Evolutionary conservation across 306 rosid species (phyloP), one percentile per base, ranked within the genome.

Genomic region (Trifolium fragiferum): DNA sequence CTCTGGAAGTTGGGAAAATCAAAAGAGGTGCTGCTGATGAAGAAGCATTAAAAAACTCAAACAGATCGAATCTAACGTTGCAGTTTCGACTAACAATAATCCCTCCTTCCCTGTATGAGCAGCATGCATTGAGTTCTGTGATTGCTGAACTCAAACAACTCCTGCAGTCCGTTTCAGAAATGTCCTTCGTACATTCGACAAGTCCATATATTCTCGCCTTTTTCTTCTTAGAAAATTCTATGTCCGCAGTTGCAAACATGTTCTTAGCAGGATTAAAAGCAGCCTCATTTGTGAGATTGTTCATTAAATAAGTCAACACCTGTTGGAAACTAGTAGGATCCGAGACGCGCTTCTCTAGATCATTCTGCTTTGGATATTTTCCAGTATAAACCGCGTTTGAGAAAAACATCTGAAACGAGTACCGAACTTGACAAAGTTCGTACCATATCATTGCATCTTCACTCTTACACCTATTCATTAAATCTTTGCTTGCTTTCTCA

Each of bases 361-460:
- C 8, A 46, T 79, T 73, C 25, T 40, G 55, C 21, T 55, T 18
- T 0, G 90, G 85, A 55, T 49, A 72, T 82, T 81, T 84, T 14
- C 89, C 96, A 0, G 81, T 75, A 44, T 86, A 86, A 32, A 35
- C 78, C 55, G 62, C 60, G 2, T 0, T 2, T 2, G 85, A 25
- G 21, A 78, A 53, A 61, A 83, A 84, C 72, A 11, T 79, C 78
- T 57, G 79, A 61, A 47, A 69, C 18, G 90, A 84, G 80, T 90
- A 90, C 8, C 78, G 85, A 23, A 90, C 78, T 70, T 84, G 90
- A 68, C 96, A 88, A 14, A 25, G 65, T 0, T 90, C 86, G 68
- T 86, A 87, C 96, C 96, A 90, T 10, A 88, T 75, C 9, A 82
- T 65, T 51, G 90, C 96, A 44, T 80, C 82, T 80, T 76, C 60